Conservation (phyloP, 2,329 filamentous ascomycete species). For the Hymenoscyphus albidus region DNA sequence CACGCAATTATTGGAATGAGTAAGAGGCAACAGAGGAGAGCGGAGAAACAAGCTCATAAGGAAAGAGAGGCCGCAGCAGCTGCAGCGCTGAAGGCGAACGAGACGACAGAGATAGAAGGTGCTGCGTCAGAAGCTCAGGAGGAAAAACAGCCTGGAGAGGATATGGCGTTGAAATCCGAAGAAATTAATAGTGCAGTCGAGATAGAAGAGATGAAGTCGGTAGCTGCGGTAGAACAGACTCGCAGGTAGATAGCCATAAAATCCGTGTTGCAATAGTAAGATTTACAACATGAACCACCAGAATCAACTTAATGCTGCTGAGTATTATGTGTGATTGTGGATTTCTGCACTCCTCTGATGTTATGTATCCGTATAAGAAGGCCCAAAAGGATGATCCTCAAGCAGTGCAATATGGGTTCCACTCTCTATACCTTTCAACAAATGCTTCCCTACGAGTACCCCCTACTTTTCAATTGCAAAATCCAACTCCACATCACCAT, state of each 20-base stretch:
- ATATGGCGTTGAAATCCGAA: too few species aligned
- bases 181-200: not conserved
- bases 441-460: too few species aligned
- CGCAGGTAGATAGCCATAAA: not conserved
- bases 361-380: too few species aligned
- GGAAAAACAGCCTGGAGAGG: too few species aligned
- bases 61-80: constrained; percentile 11
- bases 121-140: too few species aligned
- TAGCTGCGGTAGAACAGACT: not conserved
- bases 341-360: too few species aligned
- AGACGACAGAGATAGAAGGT: not conserved
- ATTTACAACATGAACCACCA: not conserved
- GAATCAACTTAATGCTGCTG: not conserved
- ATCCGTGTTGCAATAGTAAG: not conserved
- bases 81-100: constrained; percentile 2
- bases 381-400: too few species aligned
- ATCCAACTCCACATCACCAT: not conserved
- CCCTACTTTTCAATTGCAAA: too few species aligned
- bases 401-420: too few species aligned
- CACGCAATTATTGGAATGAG: constrained; percentile 20
- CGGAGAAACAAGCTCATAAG: constrained; percentile 24
- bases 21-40: constrained; percentile 29
- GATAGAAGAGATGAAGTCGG: not conserved
- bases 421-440: too few species aligned
- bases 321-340: too few species aligned